A percentile compares a stretch with the other conserved stretches of the same genome.
Conservation (phyloP, 2,329 filamentous ascomycete species). For the Chaetomiaceae sp. region DNA sequence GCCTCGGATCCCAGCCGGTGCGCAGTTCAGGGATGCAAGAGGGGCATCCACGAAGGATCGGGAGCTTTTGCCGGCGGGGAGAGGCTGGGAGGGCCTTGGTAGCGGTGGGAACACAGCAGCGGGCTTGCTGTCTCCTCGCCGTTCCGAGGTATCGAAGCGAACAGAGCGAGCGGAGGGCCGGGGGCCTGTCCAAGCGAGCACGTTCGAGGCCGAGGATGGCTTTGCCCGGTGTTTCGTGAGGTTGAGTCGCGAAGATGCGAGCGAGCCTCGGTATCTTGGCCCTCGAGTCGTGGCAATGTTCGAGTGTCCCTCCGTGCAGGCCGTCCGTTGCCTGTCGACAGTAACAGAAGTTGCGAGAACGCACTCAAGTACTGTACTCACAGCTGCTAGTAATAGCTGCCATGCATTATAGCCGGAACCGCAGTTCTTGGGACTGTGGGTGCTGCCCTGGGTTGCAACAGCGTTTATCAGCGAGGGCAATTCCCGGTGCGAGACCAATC, state of each 20-base stretch:
- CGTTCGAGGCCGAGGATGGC: too few relatives aligned
- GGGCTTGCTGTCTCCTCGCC: neutral
- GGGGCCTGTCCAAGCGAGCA: too few relatives aligned
- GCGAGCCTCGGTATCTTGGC: too few relatives aligned
- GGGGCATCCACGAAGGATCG: neutral
- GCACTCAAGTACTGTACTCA: too few relatives aligned
- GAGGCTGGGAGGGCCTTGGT: slow-evolving; percentile 6
- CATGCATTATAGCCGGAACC: slow-evolving; percentile 19
- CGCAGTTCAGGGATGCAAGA: neutral
- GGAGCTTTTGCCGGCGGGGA: neutral
- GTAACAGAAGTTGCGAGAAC: too few relatives aligned
- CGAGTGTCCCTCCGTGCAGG: too few relatives aligned
- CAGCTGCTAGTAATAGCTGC: slow-evolving; percentile 10
- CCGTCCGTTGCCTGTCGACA: too few relatives aligned
- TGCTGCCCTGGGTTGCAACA: slow-evolving; percentile 12
- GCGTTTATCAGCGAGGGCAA: slow-evolving; percentile 9
- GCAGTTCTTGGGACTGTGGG: slow-evolving; percentile 7
- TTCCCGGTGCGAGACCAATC: slow-evolving; percentile 22
- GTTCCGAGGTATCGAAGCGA: neutral
- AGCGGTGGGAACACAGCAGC: slow-evolving; percentile 11
- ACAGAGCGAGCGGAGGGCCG: too few relatives aligned
- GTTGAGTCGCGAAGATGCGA: too few relatives aligned
- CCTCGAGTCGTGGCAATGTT: too few relatives aligned
- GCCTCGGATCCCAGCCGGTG: too few relatives aligned
- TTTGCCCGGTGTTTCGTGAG: too few relatives aligned